phyloP scores from a whole-genome alignment of 1,284 basidiomycete genomes.

The Coniophora puteana region DNA sequence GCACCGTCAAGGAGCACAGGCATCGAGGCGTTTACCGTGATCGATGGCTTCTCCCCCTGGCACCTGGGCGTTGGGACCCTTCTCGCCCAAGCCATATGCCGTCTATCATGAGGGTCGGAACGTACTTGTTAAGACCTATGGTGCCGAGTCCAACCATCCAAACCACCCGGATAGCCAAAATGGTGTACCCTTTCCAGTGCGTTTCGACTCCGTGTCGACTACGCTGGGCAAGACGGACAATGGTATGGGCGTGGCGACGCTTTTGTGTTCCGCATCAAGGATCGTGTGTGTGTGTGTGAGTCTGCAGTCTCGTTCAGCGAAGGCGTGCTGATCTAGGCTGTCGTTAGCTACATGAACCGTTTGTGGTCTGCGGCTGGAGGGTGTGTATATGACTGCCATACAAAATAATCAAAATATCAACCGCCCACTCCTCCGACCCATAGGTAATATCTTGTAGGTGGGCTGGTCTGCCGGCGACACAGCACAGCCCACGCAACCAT shows the following conservation, averaged over 20 bases:
- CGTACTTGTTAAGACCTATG: constrained; percentile 66
- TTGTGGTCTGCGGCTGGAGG: constrained; percentile 69
- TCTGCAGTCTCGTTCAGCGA: too few species aligned
- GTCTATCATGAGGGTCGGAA: constrained; percentile 73
- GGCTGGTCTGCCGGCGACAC: too few species aligned
- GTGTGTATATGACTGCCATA: constrained; percentile 45
- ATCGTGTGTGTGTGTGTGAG: too few species aligned
- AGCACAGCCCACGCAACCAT: too few species aligned
- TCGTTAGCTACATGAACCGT: constrained; percentile 79
- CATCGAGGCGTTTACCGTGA: constrained; percentile 55
- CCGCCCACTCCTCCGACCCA: constrained; percentile 3
- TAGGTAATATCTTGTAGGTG: constrained; percentile 52
- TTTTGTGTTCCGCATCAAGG: constrained; percentile 63
- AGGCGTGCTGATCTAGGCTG: constrained; percentile 52
- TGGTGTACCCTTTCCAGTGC: constrained; percentile 66
- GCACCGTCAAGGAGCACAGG: constrained; percentile 37
- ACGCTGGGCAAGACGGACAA: constrained; percentile 74
- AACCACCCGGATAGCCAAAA: too few species aligned
- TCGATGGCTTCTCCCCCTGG: constrained; percentile 52
- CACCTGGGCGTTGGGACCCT: constrained; percentile 35
- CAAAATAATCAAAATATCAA: too few species aligned
- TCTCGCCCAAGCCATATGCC: constrained; percentile 12
- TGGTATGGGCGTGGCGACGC: constrained; percentile 67
- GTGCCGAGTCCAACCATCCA: constrained; percentile 37
- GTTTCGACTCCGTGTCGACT: constrained; percentile 77